These are phyloP conservation scores for Diaporthe caulivora DNA, from an alignment of 2,329 filamentous ascomycete genomes.

Conservation along the genomic window DNA sequence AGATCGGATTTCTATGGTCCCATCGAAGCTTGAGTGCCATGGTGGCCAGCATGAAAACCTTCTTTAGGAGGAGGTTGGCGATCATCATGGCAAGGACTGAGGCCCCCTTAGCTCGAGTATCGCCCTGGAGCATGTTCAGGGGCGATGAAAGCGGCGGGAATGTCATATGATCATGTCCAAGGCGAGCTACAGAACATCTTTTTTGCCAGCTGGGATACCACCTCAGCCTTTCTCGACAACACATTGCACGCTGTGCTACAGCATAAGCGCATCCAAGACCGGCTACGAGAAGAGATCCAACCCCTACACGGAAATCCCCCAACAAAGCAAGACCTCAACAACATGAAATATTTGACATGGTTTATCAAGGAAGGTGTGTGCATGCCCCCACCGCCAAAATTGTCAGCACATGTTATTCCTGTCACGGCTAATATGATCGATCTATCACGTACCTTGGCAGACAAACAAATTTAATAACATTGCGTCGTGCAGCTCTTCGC, in stretches of 20 bases:
- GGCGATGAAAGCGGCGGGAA: constrained; percentile 30
- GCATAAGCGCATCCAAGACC: constrained; percentile 16
- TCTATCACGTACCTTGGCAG: not conserved
- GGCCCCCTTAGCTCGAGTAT: not conserved
- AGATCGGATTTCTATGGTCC: constrained; percentile 25
- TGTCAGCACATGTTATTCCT: not conserved
- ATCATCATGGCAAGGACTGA: constrained; percentile 25
- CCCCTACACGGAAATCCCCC: constrained; percentile 18
- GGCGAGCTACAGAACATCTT: constrained; percentile 39
- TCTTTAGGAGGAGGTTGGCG: constrained; percentile 33
- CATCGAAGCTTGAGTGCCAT: constrained; percentile 4
- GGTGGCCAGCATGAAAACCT: constrained; percentile 38
- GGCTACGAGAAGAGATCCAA: constrained; percentile 31
- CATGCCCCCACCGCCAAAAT: not conserved
- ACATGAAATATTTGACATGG: constrained; percentile 29
- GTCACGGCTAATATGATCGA: not conserved
- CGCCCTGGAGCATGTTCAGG: constrained; percentile 32
- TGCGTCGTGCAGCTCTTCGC: constrained; percentile 28
- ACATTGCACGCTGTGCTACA: constrained; percentile 30
- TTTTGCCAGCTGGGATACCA: constrained; percentile 40
- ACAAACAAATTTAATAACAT: not conserved
- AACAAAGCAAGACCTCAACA: constrained; percentile 17
- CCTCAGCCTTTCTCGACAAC: constrained; percentile 36
- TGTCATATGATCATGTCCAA: constrained; percentile 30
- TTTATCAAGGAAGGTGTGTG: constrained; percentile 35